Percentiles rank a stretch among this genome's conserved stretches.
Conservation (phyloP, 306 rosid species). For the Fragaria vesca region DNA sequence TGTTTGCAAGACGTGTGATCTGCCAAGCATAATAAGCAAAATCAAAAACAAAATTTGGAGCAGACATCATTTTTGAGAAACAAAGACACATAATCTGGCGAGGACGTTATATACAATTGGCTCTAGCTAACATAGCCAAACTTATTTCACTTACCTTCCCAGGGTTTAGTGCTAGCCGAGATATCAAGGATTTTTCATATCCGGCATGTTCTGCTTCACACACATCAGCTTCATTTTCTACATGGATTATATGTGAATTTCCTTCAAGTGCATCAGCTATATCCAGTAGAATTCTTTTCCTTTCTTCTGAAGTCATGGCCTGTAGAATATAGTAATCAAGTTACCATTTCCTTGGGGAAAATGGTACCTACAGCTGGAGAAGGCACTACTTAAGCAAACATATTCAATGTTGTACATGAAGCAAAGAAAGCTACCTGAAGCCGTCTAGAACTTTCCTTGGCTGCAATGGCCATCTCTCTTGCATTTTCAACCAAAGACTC, state of each 20-base stretch:
- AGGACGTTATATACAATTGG: neutral
- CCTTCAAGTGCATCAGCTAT: constrained; percentile 90
- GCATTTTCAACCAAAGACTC: constrained; percentile 49
- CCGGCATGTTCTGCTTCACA: constrained; percentile 68
- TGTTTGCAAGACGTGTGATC: constrained; percentile 79
- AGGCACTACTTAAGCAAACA: neutral
- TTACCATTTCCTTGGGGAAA: neutral
- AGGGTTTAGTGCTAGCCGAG: constrained; percentile 77
- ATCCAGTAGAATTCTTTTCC: constrained; percentile 76
- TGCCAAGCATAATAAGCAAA: constrained; percentile 34
- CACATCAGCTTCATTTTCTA: constrained; percentile 86
- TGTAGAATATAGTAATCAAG: constrained; percentile 31
- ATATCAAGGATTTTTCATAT: constrained; percentile 74
- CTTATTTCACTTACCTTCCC: constrained; percentile 60
- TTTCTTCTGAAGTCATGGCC: constrained; percentile 76
- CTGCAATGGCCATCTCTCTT: constrained; percentile 88
- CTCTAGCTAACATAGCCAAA: constrained; percentile 16
- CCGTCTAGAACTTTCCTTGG: constrained; percentile 88
- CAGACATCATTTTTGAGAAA: constrained; percentile 8
- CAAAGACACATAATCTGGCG: neutral
- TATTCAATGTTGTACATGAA: neutral
- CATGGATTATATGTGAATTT: constrained; percentile 52
- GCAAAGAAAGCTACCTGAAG: constrained; percentile 64
- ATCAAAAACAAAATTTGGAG: constrained; percentile 27
- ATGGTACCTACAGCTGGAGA: neutral